phyloP scores from a whole-genome alignment of 352 stramenopile species.

The Pythium pyrilobum region DNA sequence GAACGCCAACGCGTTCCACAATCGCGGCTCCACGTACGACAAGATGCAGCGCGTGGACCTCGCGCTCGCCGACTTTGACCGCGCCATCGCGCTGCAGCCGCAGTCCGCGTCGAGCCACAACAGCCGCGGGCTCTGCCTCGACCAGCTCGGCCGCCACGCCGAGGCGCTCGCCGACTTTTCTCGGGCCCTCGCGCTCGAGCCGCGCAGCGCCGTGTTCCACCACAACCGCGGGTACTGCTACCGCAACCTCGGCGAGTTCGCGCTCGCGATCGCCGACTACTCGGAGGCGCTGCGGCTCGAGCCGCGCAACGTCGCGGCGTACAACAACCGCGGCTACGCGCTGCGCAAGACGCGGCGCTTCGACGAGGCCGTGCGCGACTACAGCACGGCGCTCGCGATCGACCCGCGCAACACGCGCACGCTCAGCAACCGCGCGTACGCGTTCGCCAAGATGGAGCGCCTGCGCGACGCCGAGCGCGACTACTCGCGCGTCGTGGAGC shows the following conservation, averaged over 20 bases:
- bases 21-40: slow-evolving; percentile 75
- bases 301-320: slow-evolving; percentile 62
- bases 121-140: slow-evolving; percentile 68
- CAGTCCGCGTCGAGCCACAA: slow-evolving; percentile 74
- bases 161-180: slow-evolving; percentile 78
- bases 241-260: slow-evolving; percentile 74
- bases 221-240: slow-evolving; percentile 86
- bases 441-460: slow-evolving; percentile 73
- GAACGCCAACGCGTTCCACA: slow-evolving; percentile 83
- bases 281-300: slow-evolving; percentile 56
- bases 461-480: slow-evolving; percentile 61
- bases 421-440: slow-evolving; percentile 84
- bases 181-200: slow-evolving; percentile 55
- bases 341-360: slow-evolving; percentile 68
- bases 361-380: slow-evolving; percentile 67
- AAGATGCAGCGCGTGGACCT: slow-evolving; percentile 58
- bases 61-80: slow-evolving; percentile 69
- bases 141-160: slow-evolving; percentile 52
- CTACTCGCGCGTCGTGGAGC: slow-evolving; percentile 64
- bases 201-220: slow-evolving; percentile 69
- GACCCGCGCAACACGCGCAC: slow-evolving; percentile 76
- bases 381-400: slow-evolving; percentile 59
- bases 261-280: slow-evolving; percentile 63
- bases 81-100: slow-evolving; percentile 52
- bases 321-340: slow-evolving; percentile 85